Evolutionary conservation across 2,329 filamentous ascomycete species (phyloP), one percentile per base, ranked within the genome.

Genomic region (Akanthomyces muscarius): DNA sequence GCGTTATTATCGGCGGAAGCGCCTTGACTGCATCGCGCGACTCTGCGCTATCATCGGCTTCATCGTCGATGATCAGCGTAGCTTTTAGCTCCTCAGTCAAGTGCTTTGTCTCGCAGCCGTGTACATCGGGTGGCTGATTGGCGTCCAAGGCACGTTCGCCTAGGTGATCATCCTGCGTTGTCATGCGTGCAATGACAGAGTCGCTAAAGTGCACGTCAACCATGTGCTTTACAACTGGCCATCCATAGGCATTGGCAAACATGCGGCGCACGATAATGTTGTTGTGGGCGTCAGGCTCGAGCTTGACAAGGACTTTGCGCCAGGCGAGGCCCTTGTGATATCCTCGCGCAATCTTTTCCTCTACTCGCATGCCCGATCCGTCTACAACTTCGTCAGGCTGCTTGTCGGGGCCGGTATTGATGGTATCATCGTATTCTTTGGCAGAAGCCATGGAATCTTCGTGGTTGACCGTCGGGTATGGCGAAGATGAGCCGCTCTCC

Each of bases 241-340:
- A 99, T 2, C 95, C 95, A 70, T 96, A 96, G 0, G 95, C 95
- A 71, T 99, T 99, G 63, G 92, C 89, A 74, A 99, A 99, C 88
- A 92, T 96, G 62, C 95, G 89, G 18, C 95, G 89, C 28, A 99
- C 95, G 65, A 98, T 89, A 68, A 99, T 96, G 75, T 99, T 99
- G 76, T 99, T 99, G 78, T 99, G 95, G 0, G 95, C 95, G 75
- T 99, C 95, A 0, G 95, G 95, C 73, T 99, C 94, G 2, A 99
- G 82, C 61, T 95, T 90, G 16, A 99, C 95, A 4, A 99, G 85
- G 1, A 99, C 95, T 73, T 99, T 99, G 52, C 95, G 90, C 95
- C 95, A 99, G 1, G 91, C 91, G 23, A 99, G 78, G 66, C 92
- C 92, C 14, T 88, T 87, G 74, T 99, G 95, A 76, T 99, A 99